phyloP scores from a whole-genome alignment of 2,329 filamentous ascomycete species.

The Phoma sp. region DNA sequence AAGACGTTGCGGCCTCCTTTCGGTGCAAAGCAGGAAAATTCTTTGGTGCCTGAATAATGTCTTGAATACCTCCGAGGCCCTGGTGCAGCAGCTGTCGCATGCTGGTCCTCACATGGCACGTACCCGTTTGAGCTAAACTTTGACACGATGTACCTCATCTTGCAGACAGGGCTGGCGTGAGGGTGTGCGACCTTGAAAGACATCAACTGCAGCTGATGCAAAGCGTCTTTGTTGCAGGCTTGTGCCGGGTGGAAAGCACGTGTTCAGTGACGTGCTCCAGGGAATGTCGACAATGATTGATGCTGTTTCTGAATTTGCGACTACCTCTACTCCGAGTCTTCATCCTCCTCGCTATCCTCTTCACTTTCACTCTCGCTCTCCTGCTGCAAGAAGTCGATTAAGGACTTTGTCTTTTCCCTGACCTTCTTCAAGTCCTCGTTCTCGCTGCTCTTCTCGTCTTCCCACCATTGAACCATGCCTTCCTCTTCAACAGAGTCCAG shows the following conservation, averaged over 20 bases:
- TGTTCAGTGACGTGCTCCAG: not conserved
- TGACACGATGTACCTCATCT: not conserved
- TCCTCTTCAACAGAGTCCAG: slow-evolving; percentile 89
- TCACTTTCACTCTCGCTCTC: slow-evolving; percentile 72
- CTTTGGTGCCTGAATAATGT: not conserved
- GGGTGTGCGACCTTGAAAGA: no score
- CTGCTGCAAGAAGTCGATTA: slow-evolving; percentile 83
- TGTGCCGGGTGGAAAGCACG: no score
- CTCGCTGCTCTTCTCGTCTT: slow-evolving; percentile 71
- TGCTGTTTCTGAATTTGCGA: not conserved
- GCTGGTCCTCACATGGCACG: slow-evolving; percentile 2
- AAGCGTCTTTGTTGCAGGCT: no score
- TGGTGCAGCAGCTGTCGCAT: slow-evolving; percentile 1
- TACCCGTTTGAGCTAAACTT: not conserved
- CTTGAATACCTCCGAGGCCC: not conserved
- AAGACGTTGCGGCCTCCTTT: no score
- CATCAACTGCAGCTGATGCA: no score
- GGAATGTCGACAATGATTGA: not conserved
- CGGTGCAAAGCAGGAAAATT: not conserved
- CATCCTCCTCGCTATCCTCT: slow-evolving; percentile 60
- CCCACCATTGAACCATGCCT: slow-evolving; percentile 89
- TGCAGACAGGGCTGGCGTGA: not conserved
- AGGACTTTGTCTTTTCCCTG: slow-evolving; percentile 74
- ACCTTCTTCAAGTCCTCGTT: slow-evolving; percentile 74
- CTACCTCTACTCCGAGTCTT: slow-evolving; percentile 41